Evolutionary conservation across 805 yeast genomes (phyloP).

Genomic region (Groenewaldozyma tartarivorans): DNA sequence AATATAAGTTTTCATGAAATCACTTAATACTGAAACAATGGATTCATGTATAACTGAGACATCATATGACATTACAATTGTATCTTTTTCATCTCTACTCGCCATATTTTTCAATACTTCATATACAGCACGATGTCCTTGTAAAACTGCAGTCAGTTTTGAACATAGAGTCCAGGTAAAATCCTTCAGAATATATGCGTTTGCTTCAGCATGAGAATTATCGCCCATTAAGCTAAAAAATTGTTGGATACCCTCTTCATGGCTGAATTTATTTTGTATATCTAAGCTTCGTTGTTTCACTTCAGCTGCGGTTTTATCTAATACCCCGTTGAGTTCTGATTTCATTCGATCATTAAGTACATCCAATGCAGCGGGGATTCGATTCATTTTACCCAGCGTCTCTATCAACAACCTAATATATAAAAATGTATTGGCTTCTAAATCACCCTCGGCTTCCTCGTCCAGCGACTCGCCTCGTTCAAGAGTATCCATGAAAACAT

Average conservation of each 20-base stretch:
- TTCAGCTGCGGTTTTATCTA: conserved; percentile 56
- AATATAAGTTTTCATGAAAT: conserved; percentile 32
- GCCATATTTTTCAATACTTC: conserved; percentile 33
- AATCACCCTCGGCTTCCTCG: conserved; percentile 27
- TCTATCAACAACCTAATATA: conserved; percentile 46
- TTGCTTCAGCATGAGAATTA: conserved; percentile 18
- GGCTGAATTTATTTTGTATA: conserved; percentile 21
- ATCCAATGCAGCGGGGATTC: conserved; percentile 49
- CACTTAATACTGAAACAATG: conserved; percentile 34
- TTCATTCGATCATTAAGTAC: conserved; percentile 45
- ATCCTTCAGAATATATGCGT: conserved; percentile 50
- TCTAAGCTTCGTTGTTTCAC: conserved; percentile 45
- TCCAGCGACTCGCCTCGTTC: conserved; percentile 10
- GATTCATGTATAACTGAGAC: conserved; percentile 36
- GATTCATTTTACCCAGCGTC: conserved; percentile 51
- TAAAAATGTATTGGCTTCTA: conserved; percentile 39
- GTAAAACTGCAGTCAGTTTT: conserved; percentile 52
- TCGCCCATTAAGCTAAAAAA: conserved; percentile 17
- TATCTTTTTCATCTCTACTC: conserved; percentile 7
- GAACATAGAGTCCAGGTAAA: conserved; percentile 63
- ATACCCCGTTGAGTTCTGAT: conserved; percentile 54
- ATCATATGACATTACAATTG: conserved; percentile 25
- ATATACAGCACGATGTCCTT: conserved; percentile 56
- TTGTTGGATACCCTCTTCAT: conserved; percentile 9
- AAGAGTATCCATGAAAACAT: conserved; percentile 14